These are phyloP conservation scores for Leccinum olivaceopallidum DNA, from an alignment of 768 basidiomycete species.

Conservation along the genomic window DNA sequence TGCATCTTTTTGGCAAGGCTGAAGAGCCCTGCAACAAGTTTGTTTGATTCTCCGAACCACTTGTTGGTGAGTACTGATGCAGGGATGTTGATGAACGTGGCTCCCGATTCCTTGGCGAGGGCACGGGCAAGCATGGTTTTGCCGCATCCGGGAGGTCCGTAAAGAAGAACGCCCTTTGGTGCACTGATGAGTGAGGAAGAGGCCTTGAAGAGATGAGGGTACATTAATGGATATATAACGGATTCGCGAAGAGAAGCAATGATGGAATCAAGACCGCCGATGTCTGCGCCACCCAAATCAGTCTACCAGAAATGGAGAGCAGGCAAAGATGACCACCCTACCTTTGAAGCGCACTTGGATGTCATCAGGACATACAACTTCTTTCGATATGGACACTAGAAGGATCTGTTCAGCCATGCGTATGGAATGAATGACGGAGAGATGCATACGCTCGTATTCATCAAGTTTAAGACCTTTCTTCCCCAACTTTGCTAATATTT, in stretches of 20 bases:
- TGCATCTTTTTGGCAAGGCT: slow-evolving; percentile 92
- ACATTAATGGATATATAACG: slow-evolving; percentile 91
- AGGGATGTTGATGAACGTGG: slow-evolving; percentile 92
- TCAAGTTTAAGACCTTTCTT: slow-evolving; percentile 75
- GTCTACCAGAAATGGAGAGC: not conserved
- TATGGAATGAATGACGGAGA: not conserved
- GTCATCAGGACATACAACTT: slow-evolving; percentile 91
- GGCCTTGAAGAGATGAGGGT: slow-evolving; percentile 82
- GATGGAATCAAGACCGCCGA: slow-evolving; percentile 92
- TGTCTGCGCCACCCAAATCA: slow-evolving; percentile 47
- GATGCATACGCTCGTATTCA: slow-evolving; percentile 82
- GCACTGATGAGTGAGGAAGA: slow-evolving; percentile 83
- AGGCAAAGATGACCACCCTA: slow-evolving; percentile 34
- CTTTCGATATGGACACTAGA: slow-evolving; percentile 82
- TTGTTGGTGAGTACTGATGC: slow-evolving; percentile 75
- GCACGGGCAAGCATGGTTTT: slow-evolving; percentile 99
- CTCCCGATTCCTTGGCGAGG: slow-evolving; percentile 94
- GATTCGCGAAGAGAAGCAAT: slow-evolving; percentile 90
- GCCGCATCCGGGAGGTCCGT: slow-evolving; percentile 96
- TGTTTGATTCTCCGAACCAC: slow-evolving; percentile 92
- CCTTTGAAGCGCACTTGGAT: slow-evolving; percentile 76
- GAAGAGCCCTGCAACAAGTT: slow-evolving; percentile 93
- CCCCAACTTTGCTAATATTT: slow-evolving; percentile 69
- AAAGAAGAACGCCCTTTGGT: slow-evolving; percentile 94
- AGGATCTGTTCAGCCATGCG: not conserved